Conservation (phyloP, 2,329 filamentous ascomycete species). For the Seiridium cupressi region DNA sequence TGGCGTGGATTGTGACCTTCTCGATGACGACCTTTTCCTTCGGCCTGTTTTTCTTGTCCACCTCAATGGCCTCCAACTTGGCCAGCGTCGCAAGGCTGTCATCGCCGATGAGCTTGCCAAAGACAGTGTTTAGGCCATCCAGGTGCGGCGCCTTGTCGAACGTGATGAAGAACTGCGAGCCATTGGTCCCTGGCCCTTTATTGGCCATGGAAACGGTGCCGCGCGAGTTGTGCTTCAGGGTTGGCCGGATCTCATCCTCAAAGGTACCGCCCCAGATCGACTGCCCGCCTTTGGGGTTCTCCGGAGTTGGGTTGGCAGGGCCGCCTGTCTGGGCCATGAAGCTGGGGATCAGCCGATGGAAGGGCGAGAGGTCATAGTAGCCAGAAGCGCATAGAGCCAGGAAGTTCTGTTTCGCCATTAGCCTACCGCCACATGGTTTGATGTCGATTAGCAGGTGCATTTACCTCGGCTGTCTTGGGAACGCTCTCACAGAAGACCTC, state of each 20-base stretch:
- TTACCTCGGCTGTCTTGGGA: slow-evolving; percentile 83
- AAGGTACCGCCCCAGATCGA: slow-evolving; percentile 75
- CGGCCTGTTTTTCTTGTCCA: slow-evolving; percentile 77
- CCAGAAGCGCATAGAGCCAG: slow-evolving; percentile 78
- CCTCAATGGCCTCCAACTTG: slow-evolving; percentile 67
- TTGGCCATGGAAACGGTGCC: slow-evolving; percentile 79
- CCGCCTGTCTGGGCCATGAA: slow-evolving; percentile 82
- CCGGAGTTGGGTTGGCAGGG: slow-evolving; percentile 51
- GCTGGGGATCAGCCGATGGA: slow-evolving; percentile 75
- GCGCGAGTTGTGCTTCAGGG: slow-evolving; percentile 65
- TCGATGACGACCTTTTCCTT: slow-evolving; percentile 66
- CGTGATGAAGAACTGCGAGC: slow-evolving; percentile 78
- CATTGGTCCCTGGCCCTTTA: slow-evolving; percentile 71
- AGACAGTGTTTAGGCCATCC: slow-evolving; percentile 82
- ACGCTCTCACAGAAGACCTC: slow-evolving; percentile 96
- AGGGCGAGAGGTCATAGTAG: slow-evolving; percentile 73
- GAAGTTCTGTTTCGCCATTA: slow-evolving; percentile 64
- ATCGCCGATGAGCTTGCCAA: slow-evolving; percentile 71
- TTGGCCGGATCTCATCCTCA: slow-evolving; percentile 76
- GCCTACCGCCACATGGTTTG: slow-evolving; percentile 4
- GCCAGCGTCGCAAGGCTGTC: slow-evolving; percentile 64
- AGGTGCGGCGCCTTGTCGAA: slow-evolving; percentile 77
- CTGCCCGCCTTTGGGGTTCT: slow-evolving; percentile 64
- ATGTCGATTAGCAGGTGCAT: slow-evolving; percentile 13
- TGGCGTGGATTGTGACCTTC: slow-evolving; percentile 72